Conservation (phyloP, 768 basidiomycete species). For the Calocera cornea region DNA sequence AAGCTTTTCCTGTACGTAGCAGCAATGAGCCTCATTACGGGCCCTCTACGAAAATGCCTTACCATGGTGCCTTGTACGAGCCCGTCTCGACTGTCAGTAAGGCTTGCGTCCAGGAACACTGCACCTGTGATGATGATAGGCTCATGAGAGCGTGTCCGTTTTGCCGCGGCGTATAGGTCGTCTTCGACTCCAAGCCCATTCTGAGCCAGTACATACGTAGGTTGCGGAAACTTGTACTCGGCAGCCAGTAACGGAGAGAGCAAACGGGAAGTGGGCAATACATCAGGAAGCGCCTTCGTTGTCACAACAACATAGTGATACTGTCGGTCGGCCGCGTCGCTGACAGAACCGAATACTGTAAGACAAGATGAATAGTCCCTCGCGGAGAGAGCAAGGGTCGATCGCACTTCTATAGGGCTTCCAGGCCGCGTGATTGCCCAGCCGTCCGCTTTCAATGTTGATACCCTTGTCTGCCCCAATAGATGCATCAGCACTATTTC, state of each 20-base stretch:
- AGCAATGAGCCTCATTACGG: background rate
- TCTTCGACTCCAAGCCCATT: constrained; percentile 61
- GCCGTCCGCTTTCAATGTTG: constrained; percentile 43
- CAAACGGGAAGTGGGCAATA: constrained; percentile 41
- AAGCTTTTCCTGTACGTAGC: background rate
- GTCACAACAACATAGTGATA: constrained; percentile 56
- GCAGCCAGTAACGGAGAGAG: constrained; percentile 42
- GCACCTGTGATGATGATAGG: constrained; percentile 19
- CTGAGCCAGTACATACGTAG: constrained; percentile 49
- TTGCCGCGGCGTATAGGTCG: constrained; percentile 41
- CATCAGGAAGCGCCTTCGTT: constrained; percentile 60
- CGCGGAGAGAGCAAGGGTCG: background rate
- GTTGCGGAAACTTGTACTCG: constrained; percentile 38
- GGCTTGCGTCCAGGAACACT: constrained; percentile 4
- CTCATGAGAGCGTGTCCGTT: constrained; percentile 11
- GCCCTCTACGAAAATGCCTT: constrained; percentile 1
- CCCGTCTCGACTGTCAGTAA: constrained; percentile 10
- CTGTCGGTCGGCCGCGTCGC: constrained; percentile 42
- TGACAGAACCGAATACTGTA: constrained; percentile 44
- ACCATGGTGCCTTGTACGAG: constrained; percentile 11
- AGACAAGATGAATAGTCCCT: background rate
- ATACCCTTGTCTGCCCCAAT: constrained; percentile 36
- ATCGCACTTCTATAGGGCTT: constrained; percentile 47
- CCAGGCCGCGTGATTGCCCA: constrained; percentile 45
- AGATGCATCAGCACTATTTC: constrained; percentile 7